Base-by-base conservation (phyloP, 805 yeast species). In the Clavispora phyllophila region DNA sequence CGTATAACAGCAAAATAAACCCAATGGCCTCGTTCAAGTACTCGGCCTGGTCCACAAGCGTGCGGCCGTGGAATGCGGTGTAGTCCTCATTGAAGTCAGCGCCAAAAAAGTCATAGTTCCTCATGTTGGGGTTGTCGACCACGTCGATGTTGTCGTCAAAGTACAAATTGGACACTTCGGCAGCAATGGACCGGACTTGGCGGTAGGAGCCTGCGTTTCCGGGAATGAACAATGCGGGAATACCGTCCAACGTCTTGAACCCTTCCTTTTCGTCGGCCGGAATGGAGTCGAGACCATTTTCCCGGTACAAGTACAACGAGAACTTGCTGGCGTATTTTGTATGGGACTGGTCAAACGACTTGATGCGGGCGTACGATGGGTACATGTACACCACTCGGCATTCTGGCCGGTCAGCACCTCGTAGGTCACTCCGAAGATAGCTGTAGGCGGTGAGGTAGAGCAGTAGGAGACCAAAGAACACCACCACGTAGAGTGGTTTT, bases 171-270 rank as follows among this genome's bases (percentile, higher is more conserved):
- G 96, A 75, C 19, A 86, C 69, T 50, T 84, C 84, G 1, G 97
- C 81, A 0, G 97, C 98, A n/a, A 91, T 76, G 1, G 96, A 87
- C 40, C 99, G 70, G 9, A 79, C 95, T 62, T 93, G 99, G 50
- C 80, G 78, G 61, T 79, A 89, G 43, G 95, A 83, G 1, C 99
- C 99, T 0, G 99, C 99, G 58, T 95, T 93, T 0, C 99, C 99
- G 0, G 99, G 99, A 32, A 95, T 84, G 61, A 93, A 93, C 13
- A 93, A 66, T 1, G 88, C 89, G 0, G 99, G 99, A 1, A 86
- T 75, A 0, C 98, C 98, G 42, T 70, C 73, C 24, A 73, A 65
- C 18, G 62, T 32, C 13, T 46, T 40, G 22, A 59, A 41, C 45
- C 63, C 50, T 55, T 63, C 58, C 28, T 54, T 45, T 46, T 61